These are phyloP conservation scores for Gonapodya sp. DNA, from an alignment of 192 early-diverging fungal species.

Conservation along the genomic window DNA sequence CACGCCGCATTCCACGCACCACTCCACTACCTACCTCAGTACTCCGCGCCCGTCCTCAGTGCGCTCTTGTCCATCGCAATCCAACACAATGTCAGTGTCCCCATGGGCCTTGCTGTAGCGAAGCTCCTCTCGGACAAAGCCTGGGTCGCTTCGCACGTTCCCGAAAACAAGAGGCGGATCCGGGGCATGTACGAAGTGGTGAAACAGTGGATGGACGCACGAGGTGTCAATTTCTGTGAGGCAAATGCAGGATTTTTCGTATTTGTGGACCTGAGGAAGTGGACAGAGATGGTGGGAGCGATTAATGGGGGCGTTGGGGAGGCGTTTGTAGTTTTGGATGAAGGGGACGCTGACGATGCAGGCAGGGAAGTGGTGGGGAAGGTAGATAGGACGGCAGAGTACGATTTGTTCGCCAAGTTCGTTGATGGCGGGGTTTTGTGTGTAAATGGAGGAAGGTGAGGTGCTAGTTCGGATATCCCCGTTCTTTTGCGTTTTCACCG, in stretches of 20 bases:
- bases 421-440: background rate
- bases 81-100: background rate
- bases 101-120: background rate
- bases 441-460: background rate
- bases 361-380: no score
- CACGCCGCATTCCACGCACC: no score
- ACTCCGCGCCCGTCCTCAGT: background rate
- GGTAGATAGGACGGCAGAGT: background rate
- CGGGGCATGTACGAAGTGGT: background rate
- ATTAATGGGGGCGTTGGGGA: background rate
- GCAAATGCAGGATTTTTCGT: background rate
- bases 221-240: background rate
- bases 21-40: no score
- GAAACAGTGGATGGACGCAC: background rate
- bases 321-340: background rate
- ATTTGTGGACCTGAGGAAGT: background rate
- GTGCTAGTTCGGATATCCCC: background rate
- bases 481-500: no score
- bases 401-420: background rate
- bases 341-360: background rate
- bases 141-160: background rate
- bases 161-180: background rate
- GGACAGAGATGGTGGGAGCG: background rate
- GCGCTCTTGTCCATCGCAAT: background rate
- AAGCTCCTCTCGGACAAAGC: background rate